Percentiles rank a stretch among this genome's conserved stretches.
Conservation (phyloP, 148 eudicot genomes). For the Amaranthus palmeri region DNA sequence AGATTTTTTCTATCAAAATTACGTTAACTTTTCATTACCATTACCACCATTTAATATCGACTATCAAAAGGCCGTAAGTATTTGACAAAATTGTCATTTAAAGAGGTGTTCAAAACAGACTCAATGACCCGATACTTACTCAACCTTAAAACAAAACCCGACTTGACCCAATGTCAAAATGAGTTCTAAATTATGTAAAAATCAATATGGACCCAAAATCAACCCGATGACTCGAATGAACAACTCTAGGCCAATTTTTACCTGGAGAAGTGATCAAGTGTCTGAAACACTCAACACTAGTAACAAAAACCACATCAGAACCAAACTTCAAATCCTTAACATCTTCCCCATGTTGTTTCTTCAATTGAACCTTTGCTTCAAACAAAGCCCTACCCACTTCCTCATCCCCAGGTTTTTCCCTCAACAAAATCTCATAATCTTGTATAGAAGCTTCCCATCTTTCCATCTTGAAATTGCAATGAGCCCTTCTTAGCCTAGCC, state of each 20-base stretch:
- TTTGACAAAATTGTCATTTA: too few relatives aligned
- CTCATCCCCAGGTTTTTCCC: slow-evolving; percentile 49
- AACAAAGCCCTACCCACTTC: slow-evolving; percentile 43
- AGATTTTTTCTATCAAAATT: too few relatives aligned
- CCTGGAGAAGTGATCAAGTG: slow-evolving; percentile 32
- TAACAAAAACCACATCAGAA: slow-evolving; percentile 17
- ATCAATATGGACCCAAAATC: too few relatives aligned
- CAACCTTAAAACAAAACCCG: too few relatives aligned
- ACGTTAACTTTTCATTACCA: too few relatives aligned
- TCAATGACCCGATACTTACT: too few relatives aligned
- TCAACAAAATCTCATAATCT: slow-evolving; percentile 58
- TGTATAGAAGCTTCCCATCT: slow-evolving; percentile 60
- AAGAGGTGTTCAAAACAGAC: too few relatives aligned
- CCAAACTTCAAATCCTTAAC: slow-evolving; percentile 24
- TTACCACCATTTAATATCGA: too few relatives aligned
- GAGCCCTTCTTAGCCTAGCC: slow-evolving; percentile 66
- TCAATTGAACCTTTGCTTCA: slow-evolving; percentile 28
- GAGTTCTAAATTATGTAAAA: too few relatives aligned
- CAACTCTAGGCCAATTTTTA: not conserved
- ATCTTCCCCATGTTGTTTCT: slow-evolving; percentile 33
- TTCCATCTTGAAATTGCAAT: slow-evolving; percentile 55
- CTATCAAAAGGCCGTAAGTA: too few relatives aligned
- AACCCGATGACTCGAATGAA: too few relatives aligned
- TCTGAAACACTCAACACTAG: slow-evolving; percentile 26
- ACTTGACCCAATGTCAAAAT: too few relatives aligned